Conservation (phyloP, 2,329 filamentous ascomycete genomes). For the Microcyclospora pomicola region DNA sequence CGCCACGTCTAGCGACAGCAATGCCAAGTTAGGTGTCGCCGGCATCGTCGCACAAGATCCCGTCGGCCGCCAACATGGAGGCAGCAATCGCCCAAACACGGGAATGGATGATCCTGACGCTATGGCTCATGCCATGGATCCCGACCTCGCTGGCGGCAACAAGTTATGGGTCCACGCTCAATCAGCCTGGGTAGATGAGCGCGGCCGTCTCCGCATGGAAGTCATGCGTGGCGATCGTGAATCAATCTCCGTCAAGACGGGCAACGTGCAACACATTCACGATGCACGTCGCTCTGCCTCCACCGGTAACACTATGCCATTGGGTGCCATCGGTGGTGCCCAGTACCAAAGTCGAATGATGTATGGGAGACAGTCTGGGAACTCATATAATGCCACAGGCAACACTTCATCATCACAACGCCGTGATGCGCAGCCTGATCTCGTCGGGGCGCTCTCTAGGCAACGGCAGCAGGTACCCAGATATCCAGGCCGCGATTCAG, state of each 20-base stretch:
- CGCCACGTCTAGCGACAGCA: constrained; percentile 19
- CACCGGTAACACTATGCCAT: too few species aligned
- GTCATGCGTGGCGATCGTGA: constrained; percentile 18
- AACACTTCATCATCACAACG: too few species aligned
- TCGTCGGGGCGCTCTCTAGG: too few species aligned
- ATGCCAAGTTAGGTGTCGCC: constrained; percentile 30
- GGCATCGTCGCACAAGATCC: constrained; percentile 30
- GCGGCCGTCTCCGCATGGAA: constrained; percentile 30
- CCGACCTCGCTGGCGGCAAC: constrained; percentile 34
- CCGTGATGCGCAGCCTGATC: too few species aligned
- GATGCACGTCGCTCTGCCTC: constrained; percentile 2
- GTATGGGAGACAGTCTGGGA: too few species aligned
- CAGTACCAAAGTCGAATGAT: too few species aligned
- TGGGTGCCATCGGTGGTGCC: too few species aligned
- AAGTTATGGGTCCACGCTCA: constrained; percentile 39
- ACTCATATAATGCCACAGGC: too few species aligned
- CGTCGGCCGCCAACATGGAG: constrained; percentile 1
- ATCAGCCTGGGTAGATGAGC: constrained; percentile 32
- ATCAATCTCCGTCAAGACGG: constrained; percentile 20
- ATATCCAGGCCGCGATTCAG: too few species aligned
- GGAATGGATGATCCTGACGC: constrained; percentile 28
- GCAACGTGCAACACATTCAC: constrained; percentile 14
- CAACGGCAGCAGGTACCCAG: too few species aligned
- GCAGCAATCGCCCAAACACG: constrained; percentile 18
- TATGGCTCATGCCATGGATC: constrained; percentile 26